phyloP scores from a whole-genome alignment of 352 stramenopile species.

The Phytopythium boreale region DNA sequence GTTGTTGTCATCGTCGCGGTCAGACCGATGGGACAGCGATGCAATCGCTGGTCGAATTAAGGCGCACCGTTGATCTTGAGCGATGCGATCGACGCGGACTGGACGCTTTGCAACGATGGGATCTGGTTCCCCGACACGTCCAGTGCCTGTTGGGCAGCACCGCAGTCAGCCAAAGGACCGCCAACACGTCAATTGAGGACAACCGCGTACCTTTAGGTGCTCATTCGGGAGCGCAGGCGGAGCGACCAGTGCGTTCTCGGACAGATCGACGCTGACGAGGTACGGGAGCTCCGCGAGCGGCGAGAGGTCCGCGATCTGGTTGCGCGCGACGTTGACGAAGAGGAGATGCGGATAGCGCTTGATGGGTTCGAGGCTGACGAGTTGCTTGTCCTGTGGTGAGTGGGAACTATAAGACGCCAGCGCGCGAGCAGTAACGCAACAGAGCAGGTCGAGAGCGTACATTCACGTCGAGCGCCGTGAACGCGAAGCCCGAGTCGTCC shows the following conservation, averaged over 20 bases:
- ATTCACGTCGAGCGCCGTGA: slow-evolving; percentile 66
- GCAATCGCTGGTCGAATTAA: not conserved
- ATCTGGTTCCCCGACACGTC: slow-evolving; percentile 76
- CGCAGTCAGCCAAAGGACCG: not conserved
- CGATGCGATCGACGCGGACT: slow-evolving; percentile 42
- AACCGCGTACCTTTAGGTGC: slow-evolving; percentile 46
- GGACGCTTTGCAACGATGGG: slow-evolving; percentile 41
- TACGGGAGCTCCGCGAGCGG: slow-evolving; percentile 55
- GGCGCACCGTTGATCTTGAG: slow-evolving; percentile 60
- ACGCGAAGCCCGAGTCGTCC: slow-evolving; percentile 75
- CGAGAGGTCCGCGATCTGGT: slow-evolving; percentile 53
- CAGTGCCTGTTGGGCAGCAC: slow-evolving; percentile 48
- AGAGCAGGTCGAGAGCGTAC: slow-evolving; percentile 14
- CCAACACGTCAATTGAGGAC: not conserved
- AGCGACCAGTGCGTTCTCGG: slow-evolving; percentile 46
- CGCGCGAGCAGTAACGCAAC: not conserved
- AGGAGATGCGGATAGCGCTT: slow-evolving; percentile 60
- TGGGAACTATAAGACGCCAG: not conserved
- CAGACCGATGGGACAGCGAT: not conserved
- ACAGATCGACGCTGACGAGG: slow-evolving; percentile 53
- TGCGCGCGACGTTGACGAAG: slow-evolving; percentile 68
- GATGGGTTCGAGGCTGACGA: slow-evolving; percentile 56
- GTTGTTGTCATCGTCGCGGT: not conserved
- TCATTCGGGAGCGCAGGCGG: slow-evolving; percentile 39
- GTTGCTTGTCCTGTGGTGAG: slow-evolving; percentile 36